Evolutionary conservation across 2,329 filamentous ascomycete genomes (phyloP).

Genomic region (Phialophora chinensis): DNA sequence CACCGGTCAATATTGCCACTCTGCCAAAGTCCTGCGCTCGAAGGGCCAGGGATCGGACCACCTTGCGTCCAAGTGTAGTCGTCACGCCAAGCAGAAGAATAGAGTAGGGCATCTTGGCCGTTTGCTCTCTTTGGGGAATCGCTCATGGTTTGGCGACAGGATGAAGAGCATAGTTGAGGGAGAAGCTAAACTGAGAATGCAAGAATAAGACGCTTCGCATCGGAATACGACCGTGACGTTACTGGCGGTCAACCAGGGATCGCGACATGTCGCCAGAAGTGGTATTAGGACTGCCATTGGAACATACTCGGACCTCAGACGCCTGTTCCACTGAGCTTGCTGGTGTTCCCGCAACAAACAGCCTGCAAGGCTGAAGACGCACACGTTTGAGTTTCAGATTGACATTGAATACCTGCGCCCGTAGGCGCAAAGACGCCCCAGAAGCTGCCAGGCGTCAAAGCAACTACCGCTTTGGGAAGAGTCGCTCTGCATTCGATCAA

Average conservation of each 20-base stretch:
- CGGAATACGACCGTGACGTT: background rate
- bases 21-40: constrained; percentile 2
- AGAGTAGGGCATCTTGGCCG: constrained; percentile 10
- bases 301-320: background rate
- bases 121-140: background rate
- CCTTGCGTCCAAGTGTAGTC: background rate
- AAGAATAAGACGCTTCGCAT: constrained; percentile 2
- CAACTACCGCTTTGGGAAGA: constrained; percentile 3
- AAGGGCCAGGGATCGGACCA: background rate
- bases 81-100: constrained; percentile 13
- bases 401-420: background rate
- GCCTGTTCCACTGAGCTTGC: background rate
- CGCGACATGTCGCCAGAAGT: background rate
- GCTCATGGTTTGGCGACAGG: background rate
- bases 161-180: background rate
- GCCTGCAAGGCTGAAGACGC: background rate
- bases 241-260: background rate
- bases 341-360: background rate
- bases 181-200: background rate
- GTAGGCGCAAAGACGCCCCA: background rate
- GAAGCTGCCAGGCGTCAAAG: background rate
- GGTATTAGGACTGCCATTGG: background rate
- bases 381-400: background rate
- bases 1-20: constrained; percentile 3
- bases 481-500: background rate